Evolutionary conservation across 768 basidiomycete genomes (phyloP).

Genomic region (Leucocoprinus birnbaumii): DNA sequence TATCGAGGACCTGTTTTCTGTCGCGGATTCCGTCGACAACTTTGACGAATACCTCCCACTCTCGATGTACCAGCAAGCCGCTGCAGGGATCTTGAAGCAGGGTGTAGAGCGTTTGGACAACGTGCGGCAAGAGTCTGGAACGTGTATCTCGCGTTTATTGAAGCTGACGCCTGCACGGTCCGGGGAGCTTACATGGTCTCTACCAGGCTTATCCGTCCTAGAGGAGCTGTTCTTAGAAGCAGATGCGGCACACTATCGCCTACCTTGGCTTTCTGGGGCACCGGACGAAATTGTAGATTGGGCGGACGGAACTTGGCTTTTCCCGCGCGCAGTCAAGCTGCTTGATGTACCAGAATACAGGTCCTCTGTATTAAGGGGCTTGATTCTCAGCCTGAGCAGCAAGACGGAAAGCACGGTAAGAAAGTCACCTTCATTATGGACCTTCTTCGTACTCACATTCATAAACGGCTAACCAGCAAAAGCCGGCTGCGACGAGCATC

Average conservation of each 20-base stretch:
- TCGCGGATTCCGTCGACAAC: conserved; percentile 36
- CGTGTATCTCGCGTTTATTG: conserved; percentile 52
- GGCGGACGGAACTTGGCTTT: conserved; percentile 74
- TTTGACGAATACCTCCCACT: conserved; percentile 63
- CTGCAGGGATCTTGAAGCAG: conserved; percentile 80
- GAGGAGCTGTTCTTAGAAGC: conserved; percentile 53
- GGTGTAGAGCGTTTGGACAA: conserved; percentile 90
- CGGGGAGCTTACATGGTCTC: conserved; percentile 44
- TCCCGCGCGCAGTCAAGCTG: conserved; percentile 66
- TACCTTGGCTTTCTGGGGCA: conserved; percentile 12
- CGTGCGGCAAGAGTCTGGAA: conserved; percentile 79
- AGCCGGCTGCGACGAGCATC: conserved; percentile 60
- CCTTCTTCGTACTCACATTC: conserved; percentile 8
- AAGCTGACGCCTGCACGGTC: conserved; percentile 39
- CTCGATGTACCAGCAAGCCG: conserved; percentile 47
- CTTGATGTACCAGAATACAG: conserved; percentile 65
- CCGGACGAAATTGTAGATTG: conserved; percentile 47
- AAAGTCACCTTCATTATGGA: conserved; percentile 24
- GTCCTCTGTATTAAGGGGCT: conserved; percentile 57
- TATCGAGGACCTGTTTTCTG: conserved; percentile 46
- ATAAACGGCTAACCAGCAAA: conserved; percentile 47
- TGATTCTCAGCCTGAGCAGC: conserved; percentile 79
- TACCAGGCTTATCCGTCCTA: conserved; percentile 46
- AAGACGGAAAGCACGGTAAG: conserved; percentile 80
- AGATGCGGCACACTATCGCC: conserved; percentile 14